Conservation (phyloP, 2,329 filamentous ascomycete genomes). For the Monosporascus sp. region DNA sequence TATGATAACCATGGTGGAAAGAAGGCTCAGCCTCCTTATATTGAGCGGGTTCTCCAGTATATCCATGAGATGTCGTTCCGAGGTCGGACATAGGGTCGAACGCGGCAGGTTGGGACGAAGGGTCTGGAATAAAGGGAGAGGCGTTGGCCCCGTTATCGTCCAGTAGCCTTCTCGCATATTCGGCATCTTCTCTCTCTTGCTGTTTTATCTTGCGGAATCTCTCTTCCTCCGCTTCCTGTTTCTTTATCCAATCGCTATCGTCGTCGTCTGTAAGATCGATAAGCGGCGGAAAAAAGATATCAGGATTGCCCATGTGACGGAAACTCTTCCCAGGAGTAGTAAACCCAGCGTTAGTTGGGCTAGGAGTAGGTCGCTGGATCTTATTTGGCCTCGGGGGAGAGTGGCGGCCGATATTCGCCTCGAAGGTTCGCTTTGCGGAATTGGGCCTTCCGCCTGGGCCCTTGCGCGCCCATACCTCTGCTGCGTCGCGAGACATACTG, state of each 20-base stretch:
- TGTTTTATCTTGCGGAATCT: slow-evolving; percentile 31
- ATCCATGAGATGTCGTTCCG: neutral
- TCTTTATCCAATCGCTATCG: slow-evolving; percentile 17
- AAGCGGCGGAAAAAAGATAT: slow-evolving; percentile 16
- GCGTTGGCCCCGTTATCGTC: slow-evolving; percentile 3
- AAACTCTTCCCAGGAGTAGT: slow-evolving; percentile 3
- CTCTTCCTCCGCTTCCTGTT: slow-evolving; percentile 30
- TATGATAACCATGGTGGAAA: neutral
- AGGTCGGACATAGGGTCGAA: slow-evolving; percentile 10
- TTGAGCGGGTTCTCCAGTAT: neutral
- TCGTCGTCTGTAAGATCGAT: slow-evolving; percentile 38
- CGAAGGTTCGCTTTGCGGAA: slow-evolving; percentile 23
- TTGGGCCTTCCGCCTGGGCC: neutral
- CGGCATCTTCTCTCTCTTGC: slow-evolving; percentile 28
- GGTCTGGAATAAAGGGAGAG: neutral
- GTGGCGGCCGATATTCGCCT: slow-evolving; percentile 14
- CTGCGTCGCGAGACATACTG: neutral
- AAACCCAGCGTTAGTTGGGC: slow-evolving; percentile 5
- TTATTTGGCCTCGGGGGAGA: slow-evolving; percentile 19
- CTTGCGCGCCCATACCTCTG: neutral
- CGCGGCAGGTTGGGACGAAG: neutral
- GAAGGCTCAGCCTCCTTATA: neutral
- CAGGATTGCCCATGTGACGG: neutral
- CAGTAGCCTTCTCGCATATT: slow-evolving; percentile 16
- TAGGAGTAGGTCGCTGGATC: slow-evolving; percentile 27